Evolutionary conservation across 257 asterid genomes (phyloP), one percentile per base, ranked within the genome.

Genomic region (Eucommia ulmoides): DNA sequence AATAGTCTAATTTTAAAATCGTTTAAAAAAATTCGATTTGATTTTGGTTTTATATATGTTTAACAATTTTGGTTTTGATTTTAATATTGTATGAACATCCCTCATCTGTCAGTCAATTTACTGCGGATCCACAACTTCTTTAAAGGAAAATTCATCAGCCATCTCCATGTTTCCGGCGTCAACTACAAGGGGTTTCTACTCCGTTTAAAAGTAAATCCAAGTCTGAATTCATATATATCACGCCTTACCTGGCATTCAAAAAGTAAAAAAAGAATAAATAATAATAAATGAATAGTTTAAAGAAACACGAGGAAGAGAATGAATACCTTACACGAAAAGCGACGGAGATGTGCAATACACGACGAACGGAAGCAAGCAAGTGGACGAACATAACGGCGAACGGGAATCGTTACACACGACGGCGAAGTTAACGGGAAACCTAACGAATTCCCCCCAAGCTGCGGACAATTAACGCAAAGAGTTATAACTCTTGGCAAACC

Each of bases 281-380:
- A 12, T 47, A 62, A 18, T 23, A 57, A 25, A 7, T 16, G 50
- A 23, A 10, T 2, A 48, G 52, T 21, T n/a, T 3, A 33, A 21
- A 0, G 7, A 26, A 22, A 10, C 2, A 2, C n/a, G 47, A 3
- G 11, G 4, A 44, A 4, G 12, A 7, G 19, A 22, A n/a, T 23
- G 49, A 56, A 47, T 71, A 71, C 73, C 77, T 65, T 50, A 19
- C 6, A 55, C 55, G 58, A 33, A 58, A 35, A 6, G 9, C 15
- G n/a, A 35, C 44, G 44, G 0, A 9, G n/a, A 35, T 11, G n/a
- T 35, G 44, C 44, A 35, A 35, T 11, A 35, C 1, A 35, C 9
- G 49, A 21, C n/a, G 25, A 41, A 41, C 24, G 65, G 19, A 20
- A 7, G 33, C 23, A 59, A 20, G 15, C 46, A n/a, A n/a, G n/a